Evolutionary conservation across 129 eudicot genomes (phyloP), one percentile per base, ranked within the genome.

Genomic region (Calendula officinalis): DNA sequence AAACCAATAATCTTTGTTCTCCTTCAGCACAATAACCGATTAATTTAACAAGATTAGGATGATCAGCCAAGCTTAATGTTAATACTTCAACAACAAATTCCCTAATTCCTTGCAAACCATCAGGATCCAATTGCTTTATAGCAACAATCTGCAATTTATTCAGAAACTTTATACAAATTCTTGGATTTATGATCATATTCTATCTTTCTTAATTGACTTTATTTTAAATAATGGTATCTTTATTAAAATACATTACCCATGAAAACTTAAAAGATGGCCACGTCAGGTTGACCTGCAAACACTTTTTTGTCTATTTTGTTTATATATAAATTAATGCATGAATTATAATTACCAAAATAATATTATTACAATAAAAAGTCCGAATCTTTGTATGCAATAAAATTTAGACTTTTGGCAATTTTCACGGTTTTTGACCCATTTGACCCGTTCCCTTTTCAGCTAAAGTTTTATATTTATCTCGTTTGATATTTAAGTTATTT

Each of bases 21-120:
- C 94, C 96, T 76, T 91, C 95, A 49, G 84, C 90, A 72, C 97
- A 91, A 73, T 74, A 91, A 33, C 97, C 97, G 66, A 91, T 82
- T 22, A 91, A 73, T 68, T 84, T 82, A 35, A 91, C 97, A 59
- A 91, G 97, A 74, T 91, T 91, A 8, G 95, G 77, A 69, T 91
- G 97, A 44, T 91, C 84, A 46, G 84, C 97, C 66, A 55, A 69
- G 70, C 95, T 73, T 68, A 91, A 72, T 13, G 96, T 86, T 60
- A 75, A 42, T 30, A 90, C 95, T 78, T 90, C 97, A 60, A 86
- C 95, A 5, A 84, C 71, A 35, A 90, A 90, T 65, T 90, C 97
- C 52, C 87, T 77, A 59, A 79, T 80, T 48, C 97, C 97, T 69
- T 90, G 97, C 68, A 71, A 51, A 59, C 97, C 97, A 65, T 78